Conservation (phyloP, 106 monocot genomes). For the Acorus calamus region DNA sequence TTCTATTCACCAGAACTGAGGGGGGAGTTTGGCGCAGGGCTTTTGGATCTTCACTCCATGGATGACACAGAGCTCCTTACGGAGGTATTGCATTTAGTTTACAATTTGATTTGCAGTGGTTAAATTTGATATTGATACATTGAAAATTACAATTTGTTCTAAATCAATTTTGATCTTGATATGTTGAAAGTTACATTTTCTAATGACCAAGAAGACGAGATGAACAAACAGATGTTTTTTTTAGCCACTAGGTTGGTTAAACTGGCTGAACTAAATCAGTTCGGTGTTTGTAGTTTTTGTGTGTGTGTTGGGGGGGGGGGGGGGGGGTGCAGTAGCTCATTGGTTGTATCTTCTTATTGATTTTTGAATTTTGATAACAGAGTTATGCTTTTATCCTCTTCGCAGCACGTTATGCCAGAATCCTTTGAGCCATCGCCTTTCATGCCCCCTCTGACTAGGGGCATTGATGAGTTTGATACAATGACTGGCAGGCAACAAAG, state of each 20-base stretch:
- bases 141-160: no score
- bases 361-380: not conserved
- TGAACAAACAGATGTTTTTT: no score
- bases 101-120: no score
- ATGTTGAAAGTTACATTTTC: no score
- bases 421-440: slow-evolving; percentile 74
- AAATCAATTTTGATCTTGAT: no score
- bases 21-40: slow-evolving; percentile 76
- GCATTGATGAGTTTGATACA: slow-evolving; percentile 48
- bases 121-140: no score
- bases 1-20: slow-evolving; percentile 60
- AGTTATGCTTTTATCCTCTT: slow-evolving; percentile 4
- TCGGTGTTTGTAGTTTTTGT: no score
- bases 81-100: slow-evolving; percentile 31
- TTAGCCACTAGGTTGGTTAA: no score
- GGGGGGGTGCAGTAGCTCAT: no score
- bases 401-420: slow-evolving; percentile 59
- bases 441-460: slow-evolving; percentile 25
- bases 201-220: no score
- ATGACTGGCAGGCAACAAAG: slow-evolving; percentile 25
- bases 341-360: not conserved
- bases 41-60: slow-evolving; percentile 79
- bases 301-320: no score
- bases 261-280: no score
- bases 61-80: slow-evolving; percentile 78